These are phyloP conservation scores for Asparagopsis taxiformis DNA, from an alignment of 31 red algal species.

Conservation along the genomic window DNA sequence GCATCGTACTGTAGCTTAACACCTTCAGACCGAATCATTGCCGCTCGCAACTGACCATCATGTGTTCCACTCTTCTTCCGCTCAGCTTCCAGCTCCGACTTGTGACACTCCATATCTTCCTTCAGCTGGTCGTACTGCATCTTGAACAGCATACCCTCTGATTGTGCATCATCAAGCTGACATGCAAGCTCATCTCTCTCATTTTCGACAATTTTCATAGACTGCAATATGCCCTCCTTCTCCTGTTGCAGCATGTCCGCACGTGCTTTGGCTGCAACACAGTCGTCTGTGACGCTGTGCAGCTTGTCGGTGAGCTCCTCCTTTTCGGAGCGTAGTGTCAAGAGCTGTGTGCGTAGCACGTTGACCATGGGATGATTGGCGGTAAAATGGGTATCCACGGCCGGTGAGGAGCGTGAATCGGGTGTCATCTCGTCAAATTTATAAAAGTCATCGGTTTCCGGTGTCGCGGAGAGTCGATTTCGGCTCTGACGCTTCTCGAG, in stretches of 20 bases:
- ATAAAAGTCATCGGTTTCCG: slow-evolving; percentile 6
- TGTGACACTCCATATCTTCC: not conserved
- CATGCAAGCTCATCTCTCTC: too few species aligned
- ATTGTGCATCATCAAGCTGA: too few species aligned
- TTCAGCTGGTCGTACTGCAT: too few species aligned
- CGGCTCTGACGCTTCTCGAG: not conserved
- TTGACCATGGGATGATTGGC: not conserved
- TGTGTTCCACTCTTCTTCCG: not conserved
- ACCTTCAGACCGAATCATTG: not conserved
- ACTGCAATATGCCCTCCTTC: too few species aligned
- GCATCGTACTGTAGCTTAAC: not conserved
- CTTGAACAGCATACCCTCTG: too few species aligned
- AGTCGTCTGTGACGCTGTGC: too few species aligned
- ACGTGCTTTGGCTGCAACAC: too few species aligned
- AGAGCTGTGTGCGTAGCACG: not conserved
- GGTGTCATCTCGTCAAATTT: not conserved
- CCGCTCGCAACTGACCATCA: not conserved
- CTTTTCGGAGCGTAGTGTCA: too few species aligned
- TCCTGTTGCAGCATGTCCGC: too few species aligned
- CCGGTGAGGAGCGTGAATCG: not conserved
- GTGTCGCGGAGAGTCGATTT: not conserved
- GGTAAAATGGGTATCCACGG: not conserved
- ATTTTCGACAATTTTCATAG: too few species aligned
- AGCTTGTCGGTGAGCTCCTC: too few species aligned
- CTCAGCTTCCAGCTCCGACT: too few species aligned